Conservation (phyloP, 352 stramenopile genomes). For the Phytophthora agathidicida region DNA sequence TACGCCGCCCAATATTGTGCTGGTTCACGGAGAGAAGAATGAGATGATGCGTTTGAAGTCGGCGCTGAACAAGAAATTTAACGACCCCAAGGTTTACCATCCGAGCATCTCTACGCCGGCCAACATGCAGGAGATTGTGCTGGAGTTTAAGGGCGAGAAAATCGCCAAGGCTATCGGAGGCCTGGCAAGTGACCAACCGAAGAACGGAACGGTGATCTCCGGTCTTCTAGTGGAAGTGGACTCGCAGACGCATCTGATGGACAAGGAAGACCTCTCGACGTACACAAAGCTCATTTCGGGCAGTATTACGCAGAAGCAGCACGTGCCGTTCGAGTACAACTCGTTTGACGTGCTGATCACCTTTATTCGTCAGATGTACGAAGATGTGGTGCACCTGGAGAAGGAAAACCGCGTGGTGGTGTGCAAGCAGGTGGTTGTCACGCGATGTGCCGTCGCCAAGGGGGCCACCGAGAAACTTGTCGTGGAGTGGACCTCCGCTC, state of each 20-base stretch:
- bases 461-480: constrained; percentile 52
- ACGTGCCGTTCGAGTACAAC: constrained; percentile 81
- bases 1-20: constrained; percentile 93
- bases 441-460: constrained; percentile 41
- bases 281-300: constrained; percentile 87
- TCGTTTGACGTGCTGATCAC: constrained; percentile 82
- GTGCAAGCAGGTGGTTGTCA: constrained; percentile 75
- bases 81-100: constrained; percentile 86
- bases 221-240: constrained; percentile 88
- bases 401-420: constrained; percentile 71
- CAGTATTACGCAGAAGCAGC: constrained; percentile 84
- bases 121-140: constrained; percentile 89
- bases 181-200: constrained; percentile 70
- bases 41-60: constrained; percentile 97
- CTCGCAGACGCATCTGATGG: constrained; percentile 85
- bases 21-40: constrained; percentile 98
- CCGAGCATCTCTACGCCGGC: constrained; percentile 83
- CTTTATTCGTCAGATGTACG: constrained; percentile 89
- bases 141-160: constrained; percentile 90
- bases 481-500: constrained; percentile 90
- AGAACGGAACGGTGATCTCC: constrained; percentile 81
- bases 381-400: constrained; percentile 63
- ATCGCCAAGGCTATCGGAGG: constrained; percentile 87
- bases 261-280: constrained; percentile 83
- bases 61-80: constrained; percentile 91